Evolutionary conservation across 805 yeast species (phyloP).

Genomic region (Candida sakaeoensis): DNA sequence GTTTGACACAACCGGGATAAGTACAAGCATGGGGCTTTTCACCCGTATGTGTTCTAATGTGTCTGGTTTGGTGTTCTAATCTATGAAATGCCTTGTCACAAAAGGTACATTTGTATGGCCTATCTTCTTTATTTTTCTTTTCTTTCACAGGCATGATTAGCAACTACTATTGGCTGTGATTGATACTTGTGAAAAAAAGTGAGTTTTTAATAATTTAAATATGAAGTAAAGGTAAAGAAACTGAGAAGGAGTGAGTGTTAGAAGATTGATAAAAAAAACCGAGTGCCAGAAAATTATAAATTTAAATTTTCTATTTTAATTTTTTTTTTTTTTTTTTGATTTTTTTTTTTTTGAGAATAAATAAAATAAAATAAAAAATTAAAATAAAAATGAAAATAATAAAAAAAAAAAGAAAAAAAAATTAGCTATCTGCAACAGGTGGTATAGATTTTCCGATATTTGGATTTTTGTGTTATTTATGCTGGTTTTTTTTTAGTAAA

Average conservation of each 20-base stretch:
- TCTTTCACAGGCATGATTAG: constrained; percentile 6
- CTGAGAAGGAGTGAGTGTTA: too few relatives aligned
- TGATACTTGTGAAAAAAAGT: not conserved
- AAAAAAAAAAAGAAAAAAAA: constrained; percentile 1
- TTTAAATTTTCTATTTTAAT: too few relatives aligned
- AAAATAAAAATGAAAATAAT: not conserved
- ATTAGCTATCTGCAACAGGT: not conserved
- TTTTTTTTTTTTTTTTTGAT: too few relatives aligned
- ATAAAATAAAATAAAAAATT: not conserved
- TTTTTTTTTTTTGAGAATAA: not conserved
- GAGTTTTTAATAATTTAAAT: not conserved
- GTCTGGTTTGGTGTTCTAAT: constrained; percentile 87
- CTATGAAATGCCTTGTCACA: constrained; percentile 86
- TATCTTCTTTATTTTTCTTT: constrained; percentile 24
- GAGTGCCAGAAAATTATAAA: too few relatives aligned
- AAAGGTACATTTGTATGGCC: constrained; percentile 83
- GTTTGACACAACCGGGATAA: constrained; percentile 78
- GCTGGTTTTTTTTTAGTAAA: too few relatives aligned
- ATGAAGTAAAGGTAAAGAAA: not conserved
- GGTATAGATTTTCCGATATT: constrained; percentile 1
- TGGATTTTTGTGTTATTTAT: not conserved
- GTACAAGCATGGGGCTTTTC: constrained; percentile 87
- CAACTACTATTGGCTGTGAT: too few relatives aligned
- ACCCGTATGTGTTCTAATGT: constrained; percentile 89
- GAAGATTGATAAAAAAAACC: too few relatives aligned